phyloP scores from a whole-genome alignment of 306 rosid species.

The Cucurbita moschata region DNA sequence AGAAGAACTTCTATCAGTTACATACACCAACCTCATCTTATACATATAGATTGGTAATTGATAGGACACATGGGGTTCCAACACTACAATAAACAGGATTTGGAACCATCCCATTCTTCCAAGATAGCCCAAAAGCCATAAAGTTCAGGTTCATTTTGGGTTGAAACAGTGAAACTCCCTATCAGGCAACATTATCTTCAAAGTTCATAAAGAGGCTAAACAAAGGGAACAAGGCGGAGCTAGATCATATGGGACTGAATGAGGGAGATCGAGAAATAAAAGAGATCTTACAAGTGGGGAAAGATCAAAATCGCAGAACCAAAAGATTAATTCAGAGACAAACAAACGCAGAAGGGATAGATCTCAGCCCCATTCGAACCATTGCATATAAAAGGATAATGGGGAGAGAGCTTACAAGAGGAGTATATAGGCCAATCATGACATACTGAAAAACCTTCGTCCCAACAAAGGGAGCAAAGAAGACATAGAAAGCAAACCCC shows the following conservation, averaged over 20 bases:
- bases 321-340: slow-evolving; percentile 21
- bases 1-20: neutral
- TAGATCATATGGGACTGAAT: neutral
- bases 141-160: neutral
- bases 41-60: neutral
- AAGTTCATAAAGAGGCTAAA: neutral
- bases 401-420: slow-evolving; percentile 41
- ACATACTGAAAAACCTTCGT: slow-evolving; percentile 67
- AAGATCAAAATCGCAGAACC: slow-evolving; percentile 1
- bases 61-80: neutral
- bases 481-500: slow-evolving; percentile 95
- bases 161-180: neutral
- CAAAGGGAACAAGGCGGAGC: neutral
- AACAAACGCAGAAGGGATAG: slow-evolving; percentile 21
- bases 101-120: neutral
- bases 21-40: neutral
- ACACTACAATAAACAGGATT: neutral
- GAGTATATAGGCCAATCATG: slow-evolving; percentile 81
- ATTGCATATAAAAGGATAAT: slow-evolving; percentile 7
- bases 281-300: slow-evolving; percentile 8
- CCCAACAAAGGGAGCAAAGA: slow-evolving; percentile 94
- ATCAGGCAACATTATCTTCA: neutral
- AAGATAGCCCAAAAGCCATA: neutral
- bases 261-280: slow-evolving; percentile 2
- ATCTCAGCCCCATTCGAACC: slow-evolving; percentile 37